phyloP scores from a whole-genome alignment of 1,139 yeast genomes.

The Ogataea hybrid region DNA sequence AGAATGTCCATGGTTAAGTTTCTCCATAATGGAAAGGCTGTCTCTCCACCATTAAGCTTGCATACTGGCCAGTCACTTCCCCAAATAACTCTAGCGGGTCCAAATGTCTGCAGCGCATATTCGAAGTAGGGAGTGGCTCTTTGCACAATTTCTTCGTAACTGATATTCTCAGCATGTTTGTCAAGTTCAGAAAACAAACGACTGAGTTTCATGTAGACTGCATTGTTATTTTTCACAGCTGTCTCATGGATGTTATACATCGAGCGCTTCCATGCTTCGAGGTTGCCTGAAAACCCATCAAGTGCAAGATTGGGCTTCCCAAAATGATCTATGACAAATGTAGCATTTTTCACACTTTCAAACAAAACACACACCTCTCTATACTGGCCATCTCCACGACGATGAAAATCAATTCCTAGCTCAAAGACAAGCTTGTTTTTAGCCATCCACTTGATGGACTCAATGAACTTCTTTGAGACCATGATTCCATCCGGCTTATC shows the following conservation, averaged over 20 bases:
- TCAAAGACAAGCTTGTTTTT: conserved; percentile 35
- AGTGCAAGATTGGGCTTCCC: conserved; percentile 37
- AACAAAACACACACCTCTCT: conserved; percentile 33
- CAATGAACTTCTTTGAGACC: conserved; percentile 30
- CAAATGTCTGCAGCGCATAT: conserved; percentile 11
- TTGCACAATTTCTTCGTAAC: conserved; percentile 1
- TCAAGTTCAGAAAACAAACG: conserved; percentile 42
- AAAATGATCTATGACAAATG: conserved; percentile 39
- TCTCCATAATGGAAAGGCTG: not conserved
- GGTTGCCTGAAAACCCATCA: not conserved
- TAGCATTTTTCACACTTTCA: conserved; percentile 26
- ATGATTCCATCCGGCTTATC: conserved; percentile 39
- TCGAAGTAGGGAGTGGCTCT: conserved; percentile 35
- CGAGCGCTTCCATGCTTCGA: conserved; percentile 8
- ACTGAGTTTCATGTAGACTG: conserved; percentile 38
- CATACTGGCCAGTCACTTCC: conserved; percentile 1
- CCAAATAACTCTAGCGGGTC: not conserved
- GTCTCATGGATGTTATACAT: conserved; percentile 26
- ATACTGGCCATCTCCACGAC: conserved; percentile 39
- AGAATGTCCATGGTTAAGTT: not conserved
- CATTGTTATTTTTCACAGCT: conserved; percentile 22
- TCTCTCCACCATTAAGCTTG: not conserved
- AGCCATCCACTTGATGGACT: conserved; percentile 35
- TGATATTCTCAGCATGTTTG: not conserved
- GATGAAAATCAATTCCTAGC: conserved; percentile 40